Evolutionary conservation across 352 stramenopile species (phyloP), one percentile per base, ranked within the genome.

Genomic region (Labyrinthula sp.): DNA sequence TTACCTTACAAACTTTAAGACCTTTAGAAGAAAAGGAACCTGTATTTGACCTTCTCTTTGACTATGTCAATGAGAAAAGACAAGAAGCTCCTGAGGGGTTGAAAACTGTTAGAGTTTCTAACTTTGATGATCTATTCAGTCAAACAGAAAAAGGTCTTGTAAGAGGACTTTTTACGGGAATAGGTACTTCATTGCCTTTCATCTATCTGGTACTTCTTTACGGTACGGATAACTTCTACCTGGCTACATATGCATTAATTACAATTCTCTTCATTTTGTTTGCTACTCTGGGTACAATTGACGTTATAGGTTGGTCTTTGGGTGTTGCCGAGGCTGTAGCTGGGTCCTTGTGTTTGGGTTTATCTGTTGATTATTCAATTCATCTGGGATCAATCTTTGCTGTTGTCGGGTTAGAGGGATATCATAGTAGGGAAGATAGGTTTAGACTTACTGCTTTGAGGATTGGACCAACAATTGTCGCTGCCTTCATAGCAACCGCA

Each of bases 351-450:
- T 47, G 65, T 20, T 41, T 66, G 25, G 60, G 60, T 29, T 43
- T 66, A 33, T 33, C 23, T 5, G 60, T 66, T 3, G 60, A 66
- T 41, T 65, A 66, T 37, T 48, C 45, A n/a, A 39, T 64, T 9
- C 57, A 64, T 1, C 22, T 56, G 3, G 60, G 47, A 2, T 48
- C 61, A 33, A 58, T 59, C 38, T 66, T 61, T 45, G 28, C 45
- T 20, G 38, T 63, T 10, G 50, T 38, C 17, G 30, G 35, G 18
- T 18, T 43, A 4, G 33, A 61, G 9, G 48, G 47, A 5, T 14
- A 48, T 14, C 15, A 17, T 1, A 20, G 20, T 2, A 28, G 52
- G 6, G 18, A 38, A 9, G 48, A 60, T 3, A 41, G 54, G 45
- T 61, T 61, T 34, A 9, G 14, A 5, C 56, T 47, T 47, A 34